Percentiles rank a stretch among this genome's conserved stretches.
These are phyloP conservation scores for Naganishia vaughanmartiniae DNA, from an alignment of 768 basidiomycete species.

Conservation along the genomic window DNA sequence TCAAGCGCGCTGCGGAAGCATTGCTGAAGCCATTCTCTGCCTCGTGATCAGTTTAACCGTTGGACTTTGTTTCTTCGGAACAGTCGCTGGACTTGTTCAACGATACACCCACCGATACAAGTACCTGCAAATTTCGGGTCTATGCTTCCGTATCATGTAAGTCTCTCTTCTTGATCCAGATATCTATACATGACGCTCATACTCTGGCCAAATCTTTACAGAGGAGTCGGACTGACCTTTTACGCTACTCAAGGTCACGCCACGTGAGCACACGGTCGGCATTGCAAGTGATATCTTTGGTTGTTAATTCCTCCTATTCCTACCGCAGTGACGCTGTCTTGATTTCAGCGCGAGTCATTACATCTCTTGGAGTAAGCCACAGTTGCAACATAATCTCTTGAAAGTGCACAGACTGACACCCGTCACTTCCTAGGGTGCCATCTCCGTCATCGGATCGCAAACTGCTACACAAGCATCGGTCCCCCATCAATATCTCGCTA, in stretches of 20 bases:
- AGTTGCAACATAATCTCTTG: neutral
- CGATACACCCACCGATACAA: slow-evolving; percentile 51
- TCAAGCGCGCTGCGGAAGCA: slow-evolving; percentile 21
- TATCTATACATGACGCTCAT: neutral
- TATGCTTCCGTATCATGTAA: slow-evolving; percentile 42
- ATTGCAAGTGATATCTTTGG: neutral
- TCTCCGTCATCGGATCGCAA: slow-evolving; percentile 49
- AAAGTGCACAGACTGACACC: neutral
- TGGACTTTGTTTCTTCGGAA: slow-evolving; percentile 47
- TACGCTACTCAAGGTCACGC: slow-evolving; percentile 31
- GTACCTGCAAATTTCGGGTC: slow-evolving; percentile 43
- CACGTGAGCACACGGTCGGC: neutral
- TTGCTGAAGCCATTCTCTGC: neutral
- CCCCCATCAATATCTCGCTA: slow-evolving; percentile 52
- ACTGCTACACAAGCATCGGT: slow-evolving; percentile 52
- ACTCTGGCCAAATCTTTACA: slow-evolving; percentile 8
- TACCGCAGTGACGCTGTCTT: slow-evolving; percentile 39
- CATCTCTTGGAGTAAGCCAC: slow-evolving; percentile 42
- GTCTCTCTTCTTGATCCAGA: neutral
- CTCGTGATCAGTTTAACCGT: slow-evolving; percentile 26
- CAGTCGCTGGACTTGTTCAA: slow-evolving; percentile 46
- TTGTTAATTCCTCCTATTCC: neutral
- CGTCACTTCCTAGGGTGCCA: slow-evolving; percentile 32
- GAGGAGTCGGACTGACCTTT: slow-evolving; percentile 42
- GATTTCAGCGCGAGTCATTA: slow-evolving; percentile 41